Evolutionary conservation across 2,329 filamentous ascomycete species (phyloP), one percentile per base, ranked within the genome.

Genomic region (Bipolaris cookei): DNA sequence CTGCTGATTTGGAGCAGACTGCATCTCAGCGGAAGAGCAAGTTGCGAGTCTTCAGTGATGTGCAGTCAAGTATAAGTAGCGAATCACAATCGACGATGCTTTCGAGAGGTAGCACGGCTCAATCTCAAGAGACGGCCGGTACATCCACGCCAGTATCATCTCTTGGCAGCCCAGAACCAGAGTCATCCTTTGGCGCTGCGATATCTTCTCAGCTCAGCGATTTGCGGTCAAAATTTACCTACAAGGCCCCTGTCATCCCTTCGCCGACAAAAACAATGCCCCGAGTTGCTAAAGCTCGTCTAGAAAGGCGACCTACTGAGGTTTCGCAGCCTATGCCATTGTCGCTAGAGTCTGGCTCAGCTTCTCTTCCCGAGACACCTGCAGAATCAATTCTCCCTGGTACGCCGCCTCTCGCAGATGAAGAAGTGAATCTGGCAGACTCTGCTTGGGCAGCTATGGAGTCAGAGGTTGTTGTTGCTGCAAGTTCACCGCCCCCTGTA

Each of bases 101-200:
- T 25, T 72, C 72, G 10, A 62, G 58, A 47, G 66, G 54, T 6
- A 68, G 62, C 18, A 64, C 63, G 8, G 61, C 49, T 6, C 57
- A 63, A 14, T 75, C 72, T 4, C 72, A 75, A 48, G 66, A 66
- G 20, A 65, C 61, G 32, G 39, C 46, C 56, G 71, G 54, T n/a
- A 67, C 59, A 18, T 56, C 65, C n/a, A 76, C 73, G 14, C 73
- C 74, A 4, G 68, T 66, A 4, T 69, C 72, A 21, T 76, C 74
- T 3, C 65, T 56, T 34, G 66, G 65, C 14, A 73, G 64, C 44
- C 67, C 71, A 6, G 67, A 71, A 21, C 63, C 65, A 2, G 70
- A 72, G 25, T 57, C 63, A 4, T 53, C 65, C 6, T 72, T 71
- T 48, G 68, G 63, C 51, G 49, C 65, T 42, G 64, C 65, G 8